These are phyloP conservation scores for Apiospora phragmitis DNA, from an alignment of 2,329 filamentous ascomycete species.

Conservation along the genomic window DNA sequence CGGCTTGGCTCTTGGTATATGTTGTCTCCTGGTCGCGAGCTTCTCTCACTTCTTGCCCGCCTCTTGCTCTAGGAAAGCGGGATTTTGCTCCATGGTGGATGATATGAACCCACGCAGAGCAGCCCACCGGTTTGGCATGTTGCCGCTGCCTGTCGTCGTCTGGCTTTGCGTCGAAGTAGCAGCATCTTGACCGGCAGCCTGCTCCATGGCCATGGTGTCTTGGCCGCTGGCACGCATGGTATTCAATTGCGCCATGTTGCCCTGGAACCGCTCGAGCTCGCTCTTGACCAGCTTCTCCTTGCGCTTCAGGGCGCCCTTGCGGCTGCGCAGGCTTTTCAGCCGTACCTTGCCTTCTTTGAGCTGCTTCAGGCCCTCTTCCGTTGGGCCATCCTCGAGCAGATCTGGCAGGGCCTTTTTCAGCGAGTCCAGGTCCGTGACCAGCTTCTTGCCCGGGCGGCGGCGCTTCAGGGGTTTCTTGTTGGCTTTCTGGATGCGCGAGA, in stretches of 20 bases:
- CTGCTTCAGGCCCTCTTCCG: slow-evolving; percentile 42
- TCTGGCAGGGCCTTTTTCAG: slow-evolving; percentile 81
- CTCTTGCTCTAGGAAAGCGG: slow-evolving; percentile 59
- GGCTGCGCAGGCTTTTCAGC: slow-evolving; percentile 72
- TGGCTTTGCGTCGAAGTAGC: slow-evolving; percentile 14
- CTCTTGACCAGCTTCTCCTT: slow-evolving; percentile 77
- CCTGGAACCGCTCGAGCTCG: slow-evolving; percentile 82
- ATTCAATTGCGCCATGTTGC: slow-evolving; percentile 76
- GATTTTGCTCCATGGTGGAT: slow-evolving; percentile 85
- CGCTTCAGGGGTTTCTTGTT: slow-evolving; percentile 58
- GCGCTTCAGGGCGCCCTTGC: slow-evolving; percentile 78
- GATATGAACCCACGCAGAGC: slow-evolving; percentile 83
- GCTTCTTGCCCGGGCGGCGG: slow-evolving; percentile 72
- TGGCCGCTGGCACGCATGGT: slow-evolving; percentile 31
- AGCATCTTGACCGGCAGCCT: slow-evolving; percentile 13
- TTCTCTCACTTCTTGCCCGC: not conserved
- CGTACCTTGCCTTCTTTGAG: slow-evolving; percentile 61
- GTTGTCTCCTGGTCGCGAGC: not conserved
- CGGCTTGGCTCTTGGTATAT: not conserved
- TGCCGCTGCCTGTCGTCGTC: slow-evolving; percentile 20
- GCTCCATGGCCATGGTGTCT: slow-evolving; percentile 13
- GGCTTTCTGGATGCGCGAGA: slow-evolving; percentile 72
- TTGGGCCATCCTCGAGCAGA: slow-evolving; percentile 47
- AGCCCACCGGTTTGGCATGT: slow-evolving; percentile 69
- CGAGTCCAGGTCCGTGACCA: slow-evolving; percentile 71